A percentile compares a stretch with the other conserved stretches of the same genome.
Conservation (phyloP, 805 yeast genomes). For the Nakazawaea anatomiae region DNA sequence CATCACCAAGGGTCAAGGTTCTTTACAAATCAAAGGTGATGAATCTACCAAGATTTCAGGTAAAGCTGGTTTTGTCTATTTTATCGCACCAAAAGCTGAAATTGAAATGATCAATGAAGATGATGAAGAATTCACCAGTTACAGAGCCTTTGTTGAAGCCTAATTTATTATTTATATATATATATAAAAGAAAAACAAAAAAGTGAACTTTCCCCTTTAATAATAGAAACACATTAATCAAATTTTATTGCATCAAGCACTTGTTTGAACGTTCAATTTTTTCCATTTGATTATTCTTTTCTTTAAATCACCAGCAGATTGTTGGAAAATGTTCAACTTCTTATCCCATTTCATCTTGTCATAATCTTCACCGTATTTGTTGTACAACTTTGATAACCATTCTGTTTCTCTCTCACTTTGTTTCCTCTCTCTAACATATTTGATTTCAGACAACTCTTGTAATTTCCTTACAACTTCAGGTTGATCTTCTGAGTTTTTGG, state of each 20-base stretch:
- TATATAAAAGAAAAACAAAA: background rate
- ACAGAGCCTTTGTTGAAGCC: conserved; percentile 87
- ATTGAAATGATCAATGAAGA: conserved; percentile 52
- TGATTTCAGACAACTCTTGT: conserved; percentile 49
- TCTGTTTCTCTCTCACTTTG: conserved; percentile 69
- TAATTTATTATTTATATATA: conserved; percentile 14
- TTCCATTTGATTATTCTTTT: conserved; percentile 71
- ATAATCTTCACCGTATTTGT: conserved; percentile 84
- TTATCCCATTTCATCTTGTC: conserved; percentile 90
- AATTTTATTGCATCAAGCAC: too few species aligned
- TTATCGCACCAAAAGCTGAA: conserved; percentile 72
- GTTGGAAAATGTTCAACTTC: conserved; percentile 77
- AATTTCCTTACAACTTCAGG: conserved; percentile 65
- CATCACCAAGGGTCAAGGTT: conserved; percentile 77
- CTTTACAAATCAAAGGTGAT: conserved; percentile 35
- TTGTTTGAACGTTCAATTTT: conserved; percentile 18
- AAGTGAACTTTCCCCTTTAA: too few species aligned
- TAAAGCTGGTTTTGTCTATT: conserved; percentile 74
- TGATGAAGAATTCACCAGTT: conserved; percentile 56
- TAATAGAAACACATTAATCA: too few species aligned
- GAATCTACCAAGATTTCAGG: conserved; percentile 38
- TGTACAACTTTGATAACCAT: conserved; percentile 61
- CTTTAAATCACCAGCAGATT: conserved; percentile 77
- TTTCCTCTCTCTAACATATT: conserved; percentile 40
- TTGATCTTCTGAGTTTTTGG: conserved; percentile 13